phyloP scores from a whole-genome alignment of 192 early-diverging fungal genomes.

The Coemansia sp. region DNA sequence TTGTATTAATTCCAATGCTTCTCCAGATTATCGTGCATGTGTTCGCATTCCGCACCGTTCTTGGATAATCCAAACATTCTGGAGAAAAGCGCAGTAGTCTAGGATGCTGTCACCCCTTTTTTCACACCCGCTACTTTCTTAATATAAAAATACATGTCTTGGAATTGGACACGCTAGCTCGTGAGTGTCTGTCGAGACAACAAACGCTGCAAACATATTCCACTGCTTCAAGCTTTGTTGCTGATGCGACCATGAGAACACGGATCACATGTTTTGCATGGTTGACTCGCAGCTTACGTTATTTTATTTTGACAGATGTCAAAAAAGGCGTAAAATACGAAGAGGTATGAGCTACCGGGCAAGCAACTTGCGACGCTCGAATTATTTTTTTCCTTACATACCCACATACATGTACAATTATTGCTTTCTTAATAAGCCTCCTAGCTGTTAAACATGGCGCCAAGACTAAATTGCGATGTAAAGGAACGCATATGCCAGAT shows the following conservation, averaged over 20 bases:
- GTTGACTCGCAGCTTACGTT: background rate
- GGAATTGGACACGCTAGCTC: background rate
- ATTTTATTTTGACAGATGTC: background rate
- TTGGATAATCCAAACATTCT: no score
- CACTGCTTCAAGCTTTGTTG: no score
- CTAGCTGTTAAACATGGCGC: conserved; percentile 3
- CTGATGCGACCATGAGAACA: background rate
- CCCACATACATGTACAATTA: no score
- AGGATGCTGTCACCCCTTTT: background rate
- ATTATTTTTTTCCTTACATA: background rate
- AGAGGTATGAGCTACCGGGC: no score
- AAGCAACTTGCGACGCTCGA: no score
- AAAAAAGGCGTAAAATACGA: background rate
- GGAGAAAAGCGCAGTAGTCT: background rate
- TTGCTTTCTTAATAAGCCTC: background rate
- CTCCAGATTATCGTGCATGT: no score
- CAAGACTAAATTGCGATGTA: conserved; percentile 34
- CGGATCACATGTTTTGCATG: background rate
- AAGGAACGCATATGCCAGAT: conserved; percentile 48
- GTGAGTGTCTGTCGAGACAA: background rate
- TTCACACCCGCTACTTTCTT: background rate
- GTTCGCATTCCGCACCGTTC: no score
- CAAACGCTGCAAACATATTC: background rate
- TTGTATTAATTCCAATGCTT: no score
- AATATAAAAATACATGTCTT: background rate